Conservation (phyloP, 2,329 filamentous ascomycete species). For the Aspergillus sergii region DNA sequence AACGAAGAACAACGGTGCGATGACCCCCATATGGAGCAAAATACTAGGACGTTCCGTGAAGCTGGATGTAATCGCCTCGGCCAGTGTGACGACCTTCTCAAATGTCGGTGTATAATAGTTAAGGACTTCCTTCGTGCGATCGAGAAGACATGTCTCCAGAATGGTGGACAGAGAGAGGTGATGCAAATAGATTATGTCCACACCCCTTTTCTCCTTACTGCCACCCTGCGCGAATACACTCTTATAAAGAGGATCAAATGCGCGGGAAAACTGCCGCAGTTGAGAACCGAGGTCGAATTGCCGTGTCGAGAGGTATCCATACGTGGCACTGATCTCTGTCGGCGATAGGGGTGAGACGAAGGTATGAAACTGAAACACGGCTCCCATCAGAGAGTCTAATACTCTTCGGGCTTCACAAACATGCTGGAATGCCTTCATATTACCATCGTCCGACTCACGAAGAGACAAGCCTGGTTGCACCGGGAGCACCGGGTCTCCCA, state of each 20-base stretch:
- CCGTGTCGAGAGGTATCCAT: background rate
- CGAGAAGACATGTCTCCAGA: constrained; percentile 16
- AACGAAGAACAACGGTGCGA: constrained; percentile 36
- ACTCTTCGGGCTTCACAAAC: constrained; percentile 4
- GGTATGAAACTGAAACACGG: background rate
- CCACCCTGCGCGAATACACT: background rate
- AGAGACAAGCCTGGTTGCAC: background rate
- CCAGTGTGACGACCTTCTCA: constrained; percentile 2
- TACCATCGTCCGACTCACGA: background rate
- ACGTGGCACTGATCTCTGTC: background rate
- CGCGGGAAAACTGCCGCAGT: background rate
- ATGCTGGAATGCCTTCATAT: background rate
- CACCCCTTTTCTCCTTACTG: constrained; percentile 15
- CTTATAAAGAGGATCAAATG: background rate
- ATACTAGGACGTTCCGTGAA: constrained; percentile 18
- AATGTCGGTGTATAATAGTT: constrained; percentile 12
- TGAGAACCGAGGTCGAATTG: background rate
- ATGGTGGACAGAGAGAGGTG: constrained; percentile 8
- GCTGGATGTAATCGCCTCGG: constrained; percentile 3
- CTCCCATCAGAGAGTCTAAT: background rate
- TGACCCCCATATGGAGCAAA: constrained; percentile 32
- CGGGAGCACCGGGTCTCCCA: background rate
- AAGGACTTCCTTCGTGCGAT: constrained; percentile 6
- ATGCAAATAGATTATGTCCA: constrained; percentile 20
- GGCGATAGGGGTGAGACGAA: background rate